phyloP scores from a whole-genome alignment of 805 yeast genomes.

The Pichia membranifaciens region DNA sequence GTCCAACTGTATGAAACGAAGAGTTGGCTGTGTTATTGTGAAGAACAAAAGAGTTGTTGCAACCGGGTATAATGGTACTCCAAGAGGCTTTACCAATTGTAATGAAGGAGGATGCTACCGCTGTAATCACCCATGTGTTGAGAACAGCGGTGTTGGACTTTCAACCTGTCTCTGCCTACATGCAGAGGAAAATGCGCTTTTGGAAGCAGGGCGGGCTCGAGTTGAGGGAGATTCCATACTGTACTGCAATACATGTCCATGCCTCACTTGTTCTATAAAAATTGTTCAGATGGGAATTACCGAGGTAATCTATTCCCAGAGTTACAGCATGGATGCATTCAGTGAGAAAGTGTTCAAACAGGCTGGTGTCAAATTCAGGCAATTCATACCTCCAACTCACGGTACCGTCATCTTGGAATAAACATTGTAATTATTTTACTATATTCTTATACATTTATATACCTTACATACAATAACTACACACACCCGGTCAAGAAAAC shows the following conservation, averaged over 20 bases:
- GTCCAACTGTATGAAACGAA: constrained; percentile 93
- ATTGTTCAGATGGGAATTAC: constrained; percentile 87
- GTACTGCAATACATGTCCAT: constrained; percentile 96
- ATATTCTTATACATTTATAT: background rate
- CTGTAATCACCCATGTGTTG: constrained; percentile 61
- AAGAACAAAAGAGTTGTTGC: constrained; percentile 82
- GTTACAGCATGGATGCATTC: constrained; percentile 85
- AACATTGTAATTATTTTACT: background rate
- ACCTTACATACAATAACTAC: background rate
- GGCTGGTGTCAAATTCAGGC: constrained; percentile 70
- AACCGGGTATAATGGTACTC: constrained; percentile 98
- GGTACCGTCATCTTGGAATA: constrained; percentile 21
- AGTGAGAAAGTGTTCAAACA: constrained; percentile 64
- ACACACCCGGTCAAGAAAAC: background rate
- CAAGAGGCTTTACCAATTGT: constrained; percentile 80
- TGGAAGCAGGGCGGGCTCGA: constrained; percentile 91
- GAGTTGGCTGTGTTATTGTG: constrained; percentile 95
- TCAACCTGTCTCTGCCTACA: constrained; percentile 89
- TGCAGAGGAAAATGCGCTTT: constrained; percentile 93
- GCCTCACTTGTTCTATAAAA: constrained; percentile 91
- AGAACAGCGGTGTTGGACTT: constrained; percentile 53
- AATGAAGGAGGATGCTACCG: constrained; percentile 93
- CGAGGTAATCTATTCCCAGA: constrained; percentile 89
- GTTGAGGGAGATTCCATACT: constrained; percentile 58
- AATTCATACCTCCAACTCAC: constrained; percentile 39